Evolutionary conservation across 2,329 filamentous ascomycete genomes (phyloP).

Genomic region (Scolecobasidium constrictum): DNA sequence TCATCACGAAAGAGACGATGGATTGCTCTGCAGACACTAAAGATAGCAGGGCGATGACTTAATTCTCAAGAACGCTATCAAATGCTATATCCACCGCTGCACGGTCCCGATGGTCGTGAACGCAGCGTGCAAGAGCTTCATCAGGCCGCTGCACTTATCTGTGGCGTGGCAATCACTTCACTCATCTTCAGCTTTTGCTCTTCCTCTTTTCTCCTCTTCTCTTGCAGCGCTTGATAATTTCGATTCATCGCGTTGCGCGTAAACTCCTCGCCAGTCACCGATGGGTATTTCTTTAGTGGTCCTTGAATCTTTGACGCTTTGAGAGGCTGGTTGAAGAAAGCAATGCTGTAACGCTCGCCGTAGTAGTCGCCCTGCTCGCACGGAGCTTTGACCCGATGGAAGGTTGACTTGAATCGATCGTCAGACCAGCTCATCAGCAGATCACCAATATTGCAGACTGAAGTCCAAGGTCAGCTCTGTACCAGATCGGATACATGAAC

Average conservation of each 20-base stretch:
- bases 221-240: slow-evolving; percentile 43
- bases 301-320: slow-evolving; percentile 49
- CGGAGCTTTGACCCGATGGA: slow-evolving; percentile 53
- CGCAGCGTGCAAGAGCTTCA: too few species aligned
- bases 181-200: slow-evolving; percentile 10
- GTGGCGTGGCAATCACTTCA: too few species aligned
- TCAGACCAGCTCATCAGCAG: slow-evolving; percentile 57
- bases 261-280: slow-evolving; percentile 50
- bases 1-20: too few species aligned
- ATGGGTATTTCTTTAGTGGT: slow-evolving; percentile 49
- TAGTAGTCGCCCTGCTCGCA: slow-evolving; percentile 43
- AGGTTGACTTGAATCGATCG: slow-evolving; percentile 56
- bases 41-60: too few species aligned
- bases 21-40: too few species aligned
- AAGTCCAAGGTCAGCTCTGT: slow-evolving; percentile 30
- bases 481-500: background rate
- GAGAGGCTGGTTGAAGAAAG: slow-evolving; percentile 55
- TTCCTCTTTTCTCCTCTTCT: slow-evolving; percentile 28
- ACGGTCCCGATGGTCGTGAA: too few species aligned
- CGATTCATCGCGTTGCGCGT: slow-evolving; percentile 45
- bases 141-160: too few species aligned
- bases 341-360: slow-evolving; percentile 52
- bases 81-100: too few species aligned
- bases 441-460: slow-evolving; percentile 57
- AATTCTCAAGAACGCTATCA: too few species aligned